phyloP scores from a whole-genome alignment of 148 eudicot genomes.

The Spergularia bocconei region DNA sequence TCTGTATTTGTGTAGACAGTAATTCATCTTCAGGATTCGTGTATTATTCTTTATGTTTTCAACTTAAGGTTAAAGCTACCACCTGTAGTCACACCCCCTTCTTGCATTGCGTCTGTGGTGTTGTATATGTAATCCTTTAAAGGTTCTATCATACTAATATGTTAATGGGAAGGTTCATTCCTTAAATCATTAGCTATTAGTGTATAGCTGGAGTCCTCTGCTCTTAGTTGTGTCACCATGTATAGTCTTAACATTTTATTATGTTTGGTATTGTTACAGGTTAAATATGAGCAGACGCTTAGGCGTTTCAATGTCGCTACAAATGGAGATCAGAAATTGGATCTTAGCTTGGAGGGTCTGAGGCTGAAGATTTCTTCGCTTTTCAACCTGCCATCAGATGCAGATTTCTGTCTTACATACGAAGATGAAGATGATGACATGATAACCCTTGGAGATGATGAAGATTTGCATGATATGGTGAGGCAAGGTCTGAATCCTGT shows the following conservation, averaged over 20 bases:
- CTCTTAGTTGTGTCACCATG: background rate
- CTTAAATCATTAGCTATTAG: background rate
- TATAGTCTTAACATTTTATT: background rate
- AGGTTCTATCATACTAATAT: too few relatives aligned
- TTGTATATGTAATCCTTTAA: too few relatives aligned
- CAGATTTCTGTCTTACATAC: slow-evolving; percentile 57
- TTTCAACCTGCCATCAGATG: slow-evolving; percentile 52
- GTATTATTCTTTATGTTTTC: too few relatives aligned
- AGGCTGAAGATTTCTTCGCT: slow-evolving; percentile 56
- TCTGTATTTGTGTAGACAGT: too few relatives aligned
- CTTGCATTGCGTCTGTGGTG: too few relatives aligned
- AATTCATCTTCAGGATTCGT: too few relatives aligned
- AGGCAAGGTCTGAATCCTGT: slow-evolving; percentile 72
- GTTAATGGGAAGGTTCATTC: background rate
- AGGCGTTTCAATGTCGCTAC: slow-evolving; percentile 73
- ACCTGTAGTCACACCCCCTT: too few relatives aligned
- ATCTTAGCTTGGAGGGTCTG: slow-evolving; percentile 51
- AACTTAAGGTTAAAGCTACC: too few relatives aligned
- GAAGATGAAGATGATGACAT: slow-evolving; percentile 79
- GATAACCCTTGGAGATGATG: slow-evolving; percentile 75
- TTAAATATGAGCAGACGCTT: slow-evolving; percentile 65
- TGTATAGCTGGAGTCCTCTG: background rate
- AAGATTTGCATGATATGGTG: slow-evolving; percentile 71
- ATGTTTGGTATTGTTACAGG: slow-evolving; percentile 38
- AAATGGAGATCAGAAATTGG: slow-evolving; percentile 43